phyloP scores from a whole-genome alignment of 2,329 filamentous ascomycete genomes.

The Cyanodermella asteris region DNA sequence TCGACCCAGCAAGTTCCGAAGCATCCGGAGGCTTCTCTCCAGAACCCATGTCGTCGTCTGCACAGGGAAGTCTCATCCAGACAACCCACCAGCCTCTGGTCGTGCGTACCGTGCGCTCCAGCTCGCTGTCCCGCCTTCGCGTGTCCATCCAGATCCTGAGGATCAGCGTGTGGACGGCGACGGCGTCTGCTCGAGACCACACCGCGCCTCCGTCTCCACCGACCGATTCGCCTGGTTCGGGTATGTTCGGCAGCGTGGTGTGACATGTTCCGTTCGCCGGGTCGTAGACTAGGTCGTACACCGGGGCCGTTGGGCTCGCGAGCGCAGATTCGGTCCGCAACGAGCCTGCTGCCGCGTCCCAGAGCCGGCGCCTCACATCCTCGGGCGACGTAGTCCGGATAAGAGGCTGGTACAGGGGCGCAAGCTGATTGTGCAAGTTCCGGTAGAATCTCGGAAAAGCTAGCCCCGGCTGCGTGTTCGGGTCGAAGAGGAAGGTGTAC shows the following conservation, averaged over 20 bases:
- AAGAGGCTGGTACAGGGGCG: slow-evolving; percentile 24
- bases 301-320: slow-evolving; percentile 19
- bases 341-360: slow-evolving; percentile 12
- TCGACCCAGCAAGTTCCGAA: slow-evolving; percentile 5
- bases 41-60: too few relatives aligned
- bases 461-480: slow-evolving; percentile 19
- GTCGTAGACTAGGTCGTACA: slow-evolving; percentile 41
- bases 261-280: slow-evolving; percentile 34
- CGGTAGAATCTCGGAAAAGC: slow-evolving; percentile 22
- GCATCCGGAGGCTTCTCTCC: slow-evolving; percentile 26
- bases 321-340: slow-evolving; percentile 12
- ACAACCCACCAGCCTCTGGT: slow-evolving; percentile 45
- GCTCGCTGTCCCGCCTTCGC: slow-evolving; percentile 22
- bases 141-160: slow-evolving; percentile 34
- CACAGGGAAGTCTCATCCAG: slow-evolving; percentile 33
- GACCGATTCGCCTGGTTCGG: slow-evolving; percentile 25
- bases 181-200: slow-evolving; percentile 35
- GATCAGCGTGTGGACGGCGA: slow-evolving; percentile 39
- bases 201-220: slow-evolving; percentile 5
- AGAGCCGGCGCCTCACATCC: slow-evolving; percentile 16
- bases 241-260: slow-evolving; percentile 42
- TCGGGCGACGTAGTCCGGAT: slow-evolving; percentile 22
- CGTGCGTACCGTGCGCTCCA: slow-evolving; percentile 41
- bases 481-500: slow-evolving; percentile 27
- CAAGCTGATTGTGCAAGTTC: slow-evolving; percentile 25